Conservation (phyloP, 2,329 filamentous ascomycete genomes). For the Paecilomyces variotii region DNA sequence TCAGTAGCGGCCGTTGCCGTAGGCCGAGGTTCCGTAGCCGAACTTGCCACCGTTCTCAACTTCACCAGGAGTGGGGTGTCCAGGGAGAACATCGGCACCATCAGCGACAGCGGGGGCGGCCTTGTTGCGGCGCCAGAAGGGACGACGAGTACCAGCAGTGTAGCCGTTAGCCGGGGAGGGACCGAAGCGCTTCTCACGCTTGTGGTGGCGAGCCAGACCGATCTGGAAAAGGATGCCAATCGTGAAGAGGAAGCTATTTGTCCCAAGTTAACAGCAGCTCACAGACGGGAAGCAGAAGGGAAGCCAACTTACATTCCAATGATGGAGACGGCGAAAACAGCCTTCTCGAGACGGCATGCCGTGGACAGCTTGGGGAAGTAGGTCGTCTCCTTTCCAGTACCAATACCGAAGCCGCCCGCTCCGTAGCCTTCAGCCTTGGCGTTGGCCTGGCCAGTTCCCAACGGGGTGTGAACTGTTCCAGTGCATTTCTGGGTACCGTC, state of each 20-base stretch:
- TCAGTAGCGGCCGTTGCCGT: conserved; percentile 22
- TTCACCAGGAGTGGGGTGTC: conserved; percentile 32
- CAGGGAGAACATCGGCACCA: conserved; percentile 28
- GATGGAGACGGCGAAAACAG: conserved; percentile 68
- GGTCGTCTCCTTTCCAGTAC: conserved; percentile 10
- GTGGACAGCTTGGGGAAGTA: conserved; percentile 38
- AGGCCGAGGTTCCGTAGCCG: conserved; percentile 24
- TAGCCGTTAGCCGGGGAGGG: conserved; percentile 60
- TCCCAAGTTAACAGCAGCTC: conserved; percentile 1
- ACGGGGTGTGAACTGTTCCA: conserved; percentile 56
- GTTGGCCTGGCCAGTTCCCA: conserved; percentile 55
- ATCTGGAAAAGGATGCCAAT: conserved; percentile 63
- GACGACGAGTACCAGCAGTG: conserved; percentile 47
- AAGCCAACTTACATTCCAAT: conserved; percentile 58
- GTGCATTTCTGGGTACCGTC: conserved; percentile 60
- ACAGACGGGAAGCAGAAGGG: not conserved
- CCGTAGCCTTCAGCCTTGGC: conserved; percentile 42
- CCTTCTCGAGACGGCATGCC: conserved; percentile 69
- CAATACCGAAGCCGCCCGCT: conserved; percentile 39
- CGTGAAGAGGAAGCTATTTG: conserved; percentile 62
- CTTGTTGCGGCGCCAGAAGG: conserved; percentile 37
- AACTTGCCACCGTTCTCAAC: conserved; percentile 21
- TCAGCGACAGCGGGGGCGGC: conserved; percentile 29
- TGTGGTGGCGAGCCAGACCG: conserved; percentile 60
- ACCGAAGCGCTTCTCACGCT: conserved; percentile 65